Conservation (phyloP, 768 basidiomycete genomes). For the Trametes elegans region DNA sequence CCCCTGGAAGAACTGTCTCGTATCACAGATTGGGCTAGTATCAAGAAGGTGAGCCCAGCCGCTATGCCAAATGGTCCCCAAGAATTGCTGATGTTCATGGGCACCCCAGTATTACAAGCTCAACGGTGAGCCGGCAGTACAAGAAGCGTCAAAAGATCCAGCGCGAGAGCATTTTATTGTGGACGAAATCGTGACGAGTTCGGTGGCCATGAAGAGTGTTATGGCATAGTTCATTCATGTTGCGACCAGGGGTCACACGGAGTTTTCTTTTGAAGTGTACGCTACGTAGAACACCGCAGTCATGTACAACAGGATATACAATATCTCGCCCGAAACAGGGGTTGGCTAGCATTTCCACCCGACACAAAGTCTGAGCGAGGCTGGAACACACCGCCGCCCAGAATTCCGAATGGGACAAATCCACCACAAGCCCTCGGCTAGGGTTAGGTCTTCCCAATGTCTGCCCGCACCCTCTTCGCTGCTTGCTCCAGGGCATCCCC, state of each 20-base stretch:
- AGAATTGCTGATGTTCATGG: not conserved
- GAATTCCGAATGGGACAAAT: no score
- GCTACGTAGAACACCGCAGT: no score
- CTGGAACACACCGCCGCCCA: no score
- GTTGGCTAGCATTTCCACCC: no score
- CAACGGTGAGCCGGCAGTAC: conserved; percentile 46
- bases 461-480: conserved; percentile 13
- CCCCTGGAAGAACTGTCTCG: conserved; percentile 42
- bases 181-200: conserved; percentile 70
- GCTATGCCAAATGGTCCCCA: not conserved
- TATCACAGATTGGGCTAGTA: conserved; percentile 66
- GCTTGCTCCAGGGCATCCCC: not conserved
- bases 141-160: conserved; percentile 33
- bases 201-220: conserved; percentile 81
- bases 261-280: no score
- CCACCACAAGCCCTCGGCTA: not conserved
- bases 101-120: conserved; percentile 66
- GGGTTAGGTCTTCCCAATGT: conserved; percentile 18
- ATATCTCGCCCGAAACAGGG: no score
- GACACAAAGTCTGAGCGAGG: no score
- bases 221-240: conserved; percentile 21
- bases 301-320: not conserved
- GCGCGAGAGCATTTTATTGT: conserved; percentile 41
- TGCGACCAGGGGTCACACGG: no score
- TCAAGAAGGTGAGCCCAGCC: conserved; percentile 63